Evolutionary conservation across 148 eudicot genomes (phyloP), one percentile per base, ranked within the genome.

Genomic region (Oxyria digyna): DNA sequence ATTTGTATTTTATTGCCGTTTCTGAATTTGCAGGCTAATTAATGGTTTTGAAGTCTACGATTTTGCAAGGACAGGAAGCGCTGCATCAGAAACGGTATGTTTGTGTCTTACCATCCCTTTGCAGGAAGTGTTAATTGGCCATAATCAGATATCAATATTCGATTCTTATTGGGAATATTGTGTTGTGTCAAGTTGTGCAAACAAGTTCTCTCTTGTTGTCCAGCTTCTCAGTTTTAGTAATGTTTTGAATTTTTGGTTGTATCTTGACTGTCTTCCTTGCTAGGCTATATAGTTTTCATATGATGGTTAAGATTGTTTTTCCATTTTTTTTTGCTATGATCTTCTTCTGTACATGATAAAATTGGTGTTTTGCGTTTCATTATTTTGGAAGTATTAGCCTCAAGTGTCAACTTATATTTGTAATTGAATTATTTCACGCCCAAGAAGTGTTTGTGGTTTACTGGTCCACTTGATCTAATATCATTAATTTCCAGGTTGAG

Each of bases 21-120:
- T 26, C 64, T 12, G 64, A 57, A 29, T 1, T 71, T 71, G 76
- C 85, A 94, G 98, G 74, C 33, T 85, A 62, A 90, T 94, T 78
- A 77, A 73, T 8, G 85, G 85, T 62, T 87, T 83, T 62, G 95
- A 89, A 69, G 91, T 83, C 55, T 81, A 79, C 77, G 98, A 89
- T 75, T 93, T 86, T 82, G 95, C 98, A 18, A 86, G 98, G 75
- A 93, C 96, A 38, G 98, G 98, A 48, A 85, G 74, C 65, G 42
- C 62, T 31, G 87, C 85, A n/a, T 66, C 87, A 43, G 91, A 90
- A 75, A 77, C 71, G 90, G 98, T 93, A 59, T 64, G 72, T 54
- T 35, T 33, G 49, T 52, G 49, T 18, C 33, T 71, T 18, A 42
- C n/a, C 66, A 55, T 33, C 29, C n/a, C 49, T 54, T 32, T 15